A percentile compares a stretch with the other conserved stretches of the same genome.
These are phyloP conservation scores for Botrytis fragariae DNA, from an alignment of 2,329 filamentous ascomycete genomes.

Conservation along the genomic window DNA sequence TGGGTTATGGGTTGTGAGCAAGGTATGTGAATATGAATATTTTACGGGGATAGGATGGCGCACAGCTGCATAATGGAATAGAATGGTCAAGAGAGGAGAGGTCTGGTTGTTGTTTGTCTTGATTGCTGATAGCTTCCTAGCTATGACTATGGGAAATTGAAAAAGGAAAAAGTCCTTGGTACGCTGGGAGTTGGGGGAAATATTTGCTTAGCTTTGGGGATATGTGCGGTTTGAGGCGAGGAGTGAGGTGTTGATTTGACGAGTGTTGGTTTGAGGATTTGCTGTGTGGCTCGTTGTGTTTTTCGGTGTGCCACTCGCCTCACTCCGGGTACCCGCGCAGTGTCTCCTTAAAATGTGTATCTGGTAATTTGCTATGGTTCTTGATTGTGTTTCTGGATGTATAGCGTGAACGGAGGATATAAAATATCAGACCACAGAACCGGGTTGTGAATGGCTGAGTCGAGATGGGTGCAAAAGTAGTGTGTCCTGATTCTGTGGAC, in stretches of 20 bases:
- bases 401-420: not conserved
- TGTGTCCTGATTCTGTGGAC: no score
- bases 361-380: not conserved
- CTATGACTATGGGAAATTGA: not conserved
- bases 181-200: not conserved
- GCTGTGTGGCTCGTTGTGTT: no score
- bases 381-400: not conserved
- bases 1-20: not conserved
- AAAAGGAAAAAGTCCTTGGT: not conserved
- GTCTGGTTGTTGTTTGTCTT: not conserved
- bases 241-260: no score
- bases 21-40: no score
- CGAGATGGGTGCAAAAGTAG: no score
- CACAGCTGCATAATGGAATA: not conserved
- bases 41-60: not conserved
- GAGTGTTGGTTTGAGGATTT: no score
- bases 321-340: not conserved
- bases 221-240: no score
- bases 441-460: fast-evolving
- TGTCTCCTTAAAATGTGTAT: not conserved
- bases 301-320: no score
- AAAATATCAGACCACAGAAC: not conserved
- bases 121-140: not conserved
- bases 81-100: not conserved
- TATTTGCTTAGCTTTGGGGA: no score